A percentile compares a stretch with the other conserved stretches of the same genome.
These are phyloP conservation scores for Fusarium odoratissimum DNA, from an alignment of 2,329 filamentous ascomycete genomes.

Conservation along the genomic window DNA sequence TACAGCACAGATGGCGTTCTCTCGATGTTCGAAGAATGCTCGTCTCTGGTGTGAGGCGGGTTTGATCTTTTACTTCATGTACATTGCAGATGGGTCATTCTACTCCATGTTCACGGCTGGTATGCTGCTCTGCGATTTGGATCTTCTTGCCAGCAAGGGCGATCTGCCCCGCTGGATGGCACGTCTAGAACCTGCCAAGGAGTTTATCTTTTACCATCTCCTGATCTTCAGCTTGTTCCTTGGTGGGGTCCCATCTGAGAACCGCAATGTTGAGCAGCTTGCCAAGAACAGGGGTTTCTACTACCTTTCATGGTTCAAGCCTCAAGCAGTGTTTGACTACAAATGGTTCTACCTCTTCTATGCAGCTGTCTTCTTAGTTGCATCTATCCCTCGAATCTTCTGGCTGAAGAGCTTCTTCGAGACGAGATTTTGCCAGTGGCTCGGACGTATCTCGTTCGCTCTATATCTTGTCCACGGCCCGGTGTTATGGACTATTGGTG, in stretches of 20 bases:
- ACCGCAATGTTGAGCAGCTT: slow-evolving; percentile 60
- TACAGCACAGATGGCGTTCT: slow-evolving; percentile 66
- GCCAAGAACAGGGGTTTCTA: slow-evolving; percentile 69
- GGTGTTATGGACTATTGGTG: slow-evolving; percentile 68
- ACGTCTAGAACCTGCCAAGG: slow-evolving; percentile 60
- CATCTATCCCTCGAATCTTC: slow-evolving; percentile 66
- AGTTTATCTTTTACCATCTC: slow-evolving; percentile 62
- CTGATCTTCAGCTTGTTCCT: slow-evolving; percentile 66
- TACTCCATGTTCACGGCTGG: slow-evolving; percentile 70
- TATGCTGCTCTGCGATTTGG: slow-evolving; percentile 71
- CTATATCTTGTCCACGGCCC: slow-evolving; percentile 75
- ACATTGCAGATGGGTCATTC: slow-evolving; percentile 73
- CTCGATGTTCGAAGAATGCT: slow-evolving; percentile 63
- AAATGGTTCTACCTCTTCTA: slow-evolving; percentile 77
- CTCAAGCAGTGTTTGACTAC: slow-evolving; percentile 72
- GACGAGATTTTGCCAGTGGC: slow-evolving; percentile 67
- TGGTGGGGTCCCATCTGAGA: slow-evolving; percentile 69
- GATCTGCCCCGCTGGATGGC: slow-evolving; percentile 63
- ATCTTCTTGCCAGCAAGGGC: slow-evolving; percentile 62
- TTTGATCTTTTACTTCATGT: slow-evolving; percentile 74
- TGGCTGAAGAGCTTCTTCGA: slow-evolving; percentile 71
- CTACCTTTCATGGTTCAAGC: slow-evolving; percentile 69
- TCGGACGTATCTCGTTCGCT: slow-evolving; percentile 71
- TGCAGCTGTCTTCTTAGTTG: slow-evolving; percentile 67
- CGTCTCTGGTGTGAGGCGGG: slow-evolving; percentile 65